Base-by-base conservation (phyloP, 192 early-diverging fungal species). In the Neocallimastix lanati region DNA sequence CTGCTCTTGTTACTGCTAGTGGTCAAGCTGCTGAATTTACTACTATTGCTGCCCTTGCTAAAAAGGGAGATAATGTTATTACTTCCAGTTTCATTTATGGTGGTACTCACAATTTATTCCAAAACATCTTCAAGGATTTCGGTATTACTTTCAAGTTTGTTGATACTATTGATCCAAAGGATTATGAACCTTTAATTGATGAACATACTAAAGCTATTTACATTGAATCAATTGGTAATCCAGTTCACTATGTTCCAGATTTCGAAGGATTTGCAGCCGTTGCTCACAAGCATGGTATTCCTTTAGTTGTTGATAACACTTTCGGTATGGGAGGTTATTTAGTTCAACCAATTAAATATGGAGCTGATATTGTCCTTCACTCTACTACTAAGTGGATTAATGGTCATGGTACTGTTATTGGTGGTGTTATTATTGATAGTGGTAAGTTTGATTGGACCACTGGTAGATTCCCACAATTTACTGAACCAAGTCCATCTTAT, bases 251-350 rank as follows among this genome's bases (percentile, higher is more conserved):
- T 83, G 90, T 98, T 11, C 93, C 95, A 13, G 94, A 98, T 79
- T 93, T 96, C 81, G 85, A 86, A 78, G 92, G 89, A 25, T 92
- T 98, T 78, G 91, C 95, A 29, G 88, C 92, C 38, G 87, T 93
- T 28, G 93, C 93, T 76, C 93, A 98, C 79, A 85, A 86, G 27
- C 88, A 92, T 77, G 94, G 94, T 27, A 86, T 98, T 50, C 96
- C 96, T 58, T 85, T 98, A 76, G 87, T 98, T 78, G 96, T 98
- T 29, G 96, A 98, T 87, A 98, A 98, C 88, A 98, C 96, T 1
- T 98, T 96, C 82, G 96, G 96, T 80, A 93, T 93, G 78, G 96
- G 93, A 78, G 93, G 93, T 27, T 84, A 84, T 28, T 82, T 94
- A 50, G 84, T 90, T 30, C 88, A 89, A n/a, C 96, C 96, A 13